These are phyloP conservation scores for Boletus rex-veris DNA, from an alignment of 768 basidiomycete species.

Conservation along the genomic window DNA sequence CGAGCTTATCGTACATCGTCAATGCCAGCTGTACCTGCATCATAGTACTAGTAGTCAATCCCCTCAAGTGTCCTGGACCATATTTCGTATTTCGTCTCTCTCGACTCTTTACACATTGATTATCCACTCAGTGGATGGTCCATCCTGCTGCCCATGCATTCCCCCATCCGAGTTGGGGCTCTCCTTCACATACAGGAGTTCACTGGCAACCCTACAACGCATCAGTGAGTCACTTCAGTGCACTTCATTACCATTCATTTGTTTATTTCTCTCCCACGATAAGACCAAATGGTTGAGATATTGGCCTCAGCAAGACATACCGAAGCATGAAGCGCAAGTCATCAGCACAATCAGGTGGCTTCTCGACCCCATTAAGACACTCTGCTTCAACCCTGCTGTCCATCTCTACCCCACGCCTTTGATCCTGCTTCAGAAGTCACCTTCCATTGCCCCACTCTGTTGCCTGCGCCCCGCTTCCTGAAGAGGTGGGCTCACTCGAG, in stretches of 20 bases:
- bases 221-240: constrained; percentile 50
- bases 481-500: too few relatives aligned
- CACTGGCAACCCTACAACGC: constrained; percentile 76
- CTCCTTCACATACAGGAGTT: constrained; percentile 61
- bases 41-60: constrained; percentile 28
- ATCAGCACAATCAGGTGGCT: too few relatives aligned
- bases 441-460: too few relatives aligned
- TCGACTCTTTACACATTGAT: neutral
- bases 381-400: too few relatives aligned
- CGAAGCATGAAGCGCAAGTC: constrained; percentile 19
- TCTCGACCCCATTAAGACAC: too few relatives aligned
- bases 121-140: constrained; percentile 25
- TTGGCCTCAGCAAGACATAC: constrained; percentile 80
- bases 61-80: constrained; percentile 7
- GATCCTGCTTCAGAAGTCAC: too few relatives aligned
- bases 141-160: constrained; percentile 44
- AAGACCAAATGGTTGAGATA: constrained; percentile 84
- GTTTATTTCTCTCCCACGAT: constrained; percentile 10
- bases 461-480: too few relatives aligned
- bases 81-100: neutral
- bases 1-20: too few relatives aligned
- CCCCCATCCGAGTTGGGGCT: constrained; percentile 57
- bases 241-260: neutral
- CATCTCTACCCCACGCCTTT: too few relatives aligned
- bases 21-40: too few relatives aligned